A percentile compares a stretch with the other conserved stretches of the same genome.
These are phyloP conservation scores for Vitis hybrid DNA, from an alignment of 177 flowering plant species.

Conservation along the genomic window DNA sequence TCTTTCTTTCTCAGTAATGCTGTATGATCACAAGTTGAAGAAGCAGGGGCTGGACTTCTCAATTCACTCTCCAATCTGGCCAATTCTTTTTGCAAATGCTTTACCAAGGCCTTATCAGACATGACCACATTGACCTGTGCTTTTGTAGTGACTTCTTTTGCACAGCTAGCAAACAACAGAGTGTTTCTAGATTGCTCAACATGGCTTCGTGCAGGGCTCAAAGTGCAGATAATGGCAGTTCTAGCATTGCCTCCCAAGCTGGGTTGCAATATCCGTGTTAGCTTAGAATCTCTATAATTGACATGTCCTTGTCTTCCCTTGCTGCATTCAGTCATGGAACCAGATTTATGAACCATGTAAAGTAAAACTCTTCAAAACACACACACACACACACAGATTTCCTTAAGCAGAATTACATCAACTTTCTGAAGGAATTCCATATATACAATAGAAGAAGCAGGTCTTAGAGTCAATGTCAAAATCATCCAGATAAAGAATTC, in stretches of 20 bases:
- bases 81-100: slow-evolving; percentile 54
- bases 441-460: too few relatives aligned
- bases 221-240: slow-evolving; percentile 53
- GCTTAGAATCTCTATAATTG: slow-evolving; percentile 57
- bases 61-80: slow-evolving; percentile 57
- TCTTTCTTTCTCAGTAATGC: slow-evolving; percentile 58
- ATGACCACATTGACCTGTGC: slow-evolving; percentile 62
- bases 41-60: slow-evolving; percentile 37
- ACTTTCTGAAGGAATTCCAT: too few relatives aligned
- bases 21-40: slow-evolving; percentile 32
- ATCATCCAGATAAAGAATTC: too few relatives aligned
- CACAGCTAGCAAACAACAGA: slow-evolving; percentile 56
- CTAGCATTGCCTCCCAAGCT: slow-evolving; percentile 61
- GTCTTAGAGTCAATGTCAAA: too few relatives aligned
- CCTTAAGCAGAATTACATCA: too few relatives aligned
- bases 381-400: too few relatives aligned
- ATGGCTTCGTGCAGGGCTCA: slow-evolving; percentile 56
- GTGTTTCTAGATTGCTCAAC: slow-evolving; percentile 61
- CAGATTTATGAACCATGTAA: slow-evolving; percentile 3
- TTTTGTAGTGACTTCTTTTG: slow-evolving; percentile 53
- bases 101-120: slow-evolving; percentile 64
- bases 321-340: slow-evolving; percentile 27
- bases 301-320: slow-evolving; percentile 51
- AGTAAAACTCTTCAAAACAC: too few relatives aligned
- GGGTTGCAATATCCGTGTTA: slow-evolving; percentile 56